A percentile compares a stretch with the other conserved stretches of the same genome.
Evolutionary conservation across 345 rosid species (phyloP).

Genomic region (Cardamine chenopodiifolia): DNA sequence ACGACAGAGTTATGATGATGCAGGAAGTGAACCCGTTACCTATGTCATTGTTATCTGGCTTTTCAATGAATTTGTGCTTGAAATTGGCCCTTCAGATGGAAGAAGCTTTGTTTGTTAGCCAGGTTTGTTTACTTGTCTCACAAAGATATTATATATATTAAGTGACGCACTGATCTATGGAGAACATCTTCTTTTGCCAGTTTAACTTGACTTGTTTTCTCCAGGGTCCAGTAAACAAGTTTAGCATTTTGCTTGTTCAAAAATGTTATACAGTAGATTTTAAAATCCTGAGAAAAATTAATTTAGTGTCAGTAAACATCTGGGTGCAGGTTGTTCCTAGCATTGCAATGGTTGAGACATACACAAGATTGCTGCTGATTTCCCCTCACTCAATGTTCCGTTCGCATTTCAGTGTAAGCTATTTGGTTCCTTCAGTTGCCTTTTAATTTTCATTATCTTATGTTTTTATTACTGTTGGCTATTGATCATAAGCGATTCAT

Average conservation of each 20-base stretch:
- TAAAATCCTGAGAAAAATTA: conserved; percentile 20
- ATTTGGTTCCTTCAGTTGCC: conserved; percentile 26
- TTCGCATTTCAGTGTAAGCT: conserved; percentile 82
- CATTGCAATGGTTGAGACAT: conserved; percentile 98
- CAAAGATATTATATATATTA: conserved; percentile 29
- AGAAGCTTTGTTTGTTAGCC: conserved; percentile 79
- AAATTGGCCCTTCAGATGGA: conserved; percentile 85
- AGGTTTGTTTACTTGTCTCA: conserved; percentile 58
- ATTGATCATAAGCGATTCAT: conserved; percentile 28
- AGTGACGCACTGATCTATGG: conserved; percentile 21
- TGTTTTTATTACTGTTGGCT: neutral
- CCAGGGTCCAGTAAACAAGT: conserved; percentile 12
- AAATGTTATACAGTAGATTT: neutral
- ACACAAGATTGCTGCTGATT: conserved; percentile 83
- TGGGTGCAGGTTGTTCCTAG: conserved; percentile 85
- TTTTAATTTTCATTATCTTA: conserved; percentile 11
- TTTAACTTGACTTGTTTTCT: conserved; percentile 22
- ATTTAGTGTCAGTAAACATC: conserved; percentile 27
- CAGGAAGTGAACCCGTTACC: conserved; percentile 96
- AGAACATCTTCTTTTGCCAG: conserved; percentile 19
- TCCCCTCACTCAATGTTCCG: conserved; percentile 93
- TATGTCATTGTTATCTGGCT: conserved; percentile 85
- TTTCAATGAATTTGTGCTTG: conserved; percentile 77
- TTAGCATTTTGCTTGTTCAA: conserved; percentile 3
- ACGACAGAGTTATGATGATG: conserved; percentile 77